Evolutionary conservation across 2,329 filamentous ascomycete genomes (phyloP).

Genomic region (Cytospora leucostoma): DNA sequence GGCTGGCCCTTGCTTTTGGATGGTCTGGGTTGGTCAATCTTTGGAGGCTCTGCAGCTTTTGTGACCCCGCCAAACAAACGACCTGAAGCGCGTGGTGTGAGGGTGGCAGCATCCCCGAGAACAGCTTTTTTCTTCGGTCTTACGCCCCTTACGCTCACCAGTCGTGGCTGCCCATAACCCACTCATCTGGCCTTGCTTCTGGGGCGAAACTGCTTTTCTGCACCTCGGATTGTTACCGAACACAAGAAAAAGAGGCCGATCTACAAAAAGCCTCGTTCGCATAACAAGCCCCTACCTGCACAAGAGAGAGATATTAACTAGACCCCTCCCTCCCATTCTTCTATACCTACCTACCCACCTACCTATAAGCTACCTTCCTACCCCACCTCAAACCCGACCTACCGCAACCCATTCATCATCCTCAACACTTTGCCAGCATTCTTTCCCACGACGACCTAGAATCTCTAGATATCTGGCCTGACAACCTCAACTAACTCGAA

Average conservation of each 20-base stretch:
- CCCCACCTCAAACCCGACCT: background rate
- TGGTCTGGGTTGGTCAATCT: background rate
- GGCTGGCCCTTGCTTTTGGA: slow-evolving; percentile 7
- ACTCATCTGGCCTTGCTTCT: slow-evolving; percentile 15
- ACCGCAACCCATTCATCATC: background rate
- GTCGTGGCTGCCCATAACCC: slow-evolving; percentile 26
- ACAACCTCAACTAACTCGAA: background rate
- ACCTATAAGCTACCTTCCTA: slow-evolving; percentile 9
- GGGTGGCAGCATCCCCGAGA: slow-evolving; percentile 21
- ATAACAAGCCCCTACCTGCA: background rate
- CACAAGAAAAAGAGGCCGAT: slow-evolving; percentile 16
- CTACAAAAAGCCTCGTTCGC: slow-evolving; percentile 12
- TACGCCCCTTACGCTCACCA: slow-evolving; percentile 11
- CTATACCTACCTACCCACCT: background rate
- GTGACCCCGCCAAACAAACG: slow-evolving; percentile 8
- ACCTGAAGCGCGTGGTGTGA: slow-evolving; percentile 19
- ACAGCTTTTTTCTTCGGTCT: slow-evolving; percentile 27
- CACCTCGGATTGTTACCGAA: slow-evolving; percentile 24
- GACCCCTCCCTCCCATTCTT: slow-evolving; percentile 6
- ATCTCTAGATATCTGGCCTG: background rate
- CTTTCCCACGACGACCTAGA: background rate
- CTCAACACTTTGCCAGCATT: background rate
- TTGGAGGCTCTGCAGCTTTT: slow-evolving; percentile 1
- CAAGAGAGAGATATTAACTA: background rate
- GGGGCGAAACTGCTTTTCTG: slow-evolving; percentile 18